Conservation (phyloP, 2,329 filamentous ascomycete species). For the Monilinia vaccinii-corymbosi region DNA sequence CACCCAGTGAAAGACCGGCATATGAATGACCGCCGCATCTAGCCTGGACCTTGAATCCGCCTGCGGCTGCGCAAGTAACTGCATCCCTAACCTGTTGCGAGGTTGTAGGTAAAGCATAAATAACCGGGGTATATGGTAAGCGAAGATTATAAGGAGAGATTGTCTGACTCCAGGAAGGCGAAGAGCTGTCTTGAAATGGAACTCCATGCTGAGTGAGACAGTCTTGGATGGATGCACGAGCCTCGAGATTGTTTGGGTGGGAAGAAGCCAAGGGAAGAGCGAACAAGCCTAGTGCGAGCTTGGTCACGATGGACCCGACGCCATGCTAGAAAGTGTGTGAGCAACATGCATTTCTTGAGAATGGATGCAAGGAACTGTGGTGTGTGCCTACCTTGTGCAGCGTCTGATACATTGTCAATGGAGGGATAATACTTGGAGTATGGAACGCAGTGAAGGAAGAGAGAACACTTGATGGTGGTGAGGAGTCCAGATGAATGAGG, state of each 20-base stretch:
- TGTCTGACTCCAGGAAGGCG: slow-evolving; percentile 13
- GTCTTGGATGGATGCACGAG: slow-evolving; percentile 5
- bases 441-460: no score
- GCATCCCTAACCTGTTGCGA: slow-evolving; percentile 34
- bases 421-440: no score
- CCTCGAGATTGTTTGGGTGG: not conserved
- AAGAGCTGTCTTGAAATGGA: slow-evolving; percentile 11
- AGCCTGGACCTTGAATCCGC: slow-evolving; percentile 39
- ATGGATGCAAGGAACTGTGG: not conserved
- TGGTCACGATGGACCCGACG: not conserved
- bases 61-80: slow-evolving; percentile 37
- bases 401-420: no score
- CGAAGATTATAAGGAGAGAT: slow-evolving; percentile 22
- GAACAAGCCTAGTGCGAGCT: not conserved
- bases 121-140: slow-evolving; percentile 15
- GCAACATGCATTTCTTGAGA: not conserved
- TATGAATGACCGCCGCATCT: slow-evolving; percentile 49
- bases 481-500: no score
- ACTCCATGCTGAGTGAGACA: slow-evolving; percentile 14
- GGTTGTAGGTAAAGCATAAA: slow-evolving; percentile 24
- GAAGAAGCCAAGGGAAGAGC: not conserved
- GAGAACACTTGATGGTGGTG: no score
- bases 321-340: not conserved
- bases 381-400: not conserved
- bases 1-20: slow-evolving; percentile 38